A percentile compares a stretch with the other conserved stretches of the same genome.
These are phyloP conservation scores for Brassica rapa DNA, from an alignment of 345 rosid species.

Conservation along the genomic window DNA sequence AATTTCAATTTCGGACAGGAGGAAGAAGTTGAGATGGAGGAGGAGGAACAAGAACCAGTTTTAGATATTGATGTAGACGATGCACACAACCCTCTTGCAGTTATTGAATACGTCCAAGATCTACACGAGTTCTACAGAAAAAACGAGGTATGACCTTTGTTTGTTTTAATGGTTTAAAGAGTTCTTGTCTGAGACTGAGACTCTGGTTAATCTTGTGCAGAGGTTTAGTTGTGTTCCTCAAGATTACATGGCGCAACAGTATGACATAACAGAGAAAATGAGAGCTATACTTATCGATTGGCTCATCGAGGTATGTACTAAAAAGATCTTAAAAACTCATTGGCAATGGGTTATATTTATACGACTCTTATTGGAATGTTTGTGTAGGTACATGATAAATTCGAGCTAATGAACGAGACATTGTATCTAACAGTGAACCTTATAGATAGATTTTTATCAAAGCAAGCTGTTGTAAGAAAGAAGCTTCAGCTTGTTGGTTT, in stretches of 20 bases:
- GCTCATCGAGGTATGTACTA: not conserved
- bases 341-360: too few species aligned
- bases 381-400: not conserved
- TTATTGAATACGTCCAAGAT: slow-evolving; percentile 75
- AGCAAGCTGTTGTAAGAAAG: not conserved
- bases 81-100: slow-evolving; percentile 66
- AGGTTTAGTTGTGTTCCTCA: not conserved
- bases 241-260: not conserved
- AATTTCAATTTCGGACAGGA: slow-evolving; percentile 36
- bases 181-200: not conserved
- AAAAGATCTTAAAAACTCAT: too few species aligned
- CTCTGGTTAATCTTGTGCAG: not conserved
- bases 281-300: not conserved
- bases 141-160: slow-evolving; percentile 58
- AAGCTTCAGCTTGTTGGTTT: slow-evolving; percentile 1
- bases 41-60: slow-evolving; percentile 55
- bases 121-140: slow-evolving; percentile 60
- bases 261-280: not conserved
- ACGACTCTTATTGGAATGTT: too few species aligned
- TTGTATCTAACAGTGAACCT: not conserved
- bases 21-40: slow-evolving; percentile 90
- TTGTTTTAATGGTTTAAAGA: not conserved
- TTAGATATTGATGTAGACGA: slow-evolving; percentile 75
- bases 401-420: not conserved
- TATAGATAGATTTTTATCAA: not conserved